Conservation (phyloP, 2,329 filamentous ascomycete species). For the Lachnellula hyalina region DNA sequence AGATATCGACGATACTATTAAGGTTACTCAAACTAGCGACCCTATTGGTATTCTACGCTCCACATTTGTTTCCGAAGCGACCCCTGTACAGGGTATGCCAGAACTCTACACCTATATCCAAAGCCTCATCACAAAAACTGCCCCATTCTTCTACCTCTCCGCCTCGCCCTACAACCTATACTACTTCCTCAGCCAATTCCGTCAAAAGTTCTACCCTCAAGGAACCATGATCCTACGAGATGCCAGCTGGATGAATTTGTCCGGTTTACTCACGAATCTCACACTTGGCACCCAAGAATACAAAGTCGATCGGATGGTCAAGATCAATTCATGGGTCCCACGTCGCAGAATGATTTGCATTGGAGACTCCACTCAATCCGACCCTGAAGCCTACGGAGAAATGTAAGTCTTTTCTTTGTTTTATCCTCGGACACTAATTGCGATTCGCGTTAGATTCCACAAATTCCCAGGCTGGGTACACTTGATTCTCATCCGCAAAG, state of each 20-base stretch:
- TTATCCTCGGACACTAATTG: neutral
- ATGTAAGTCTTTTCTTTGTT: constrained; percentile 46
- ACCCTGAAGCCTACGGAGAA: constrained; percentile 85
- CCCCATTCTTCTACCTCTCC: constrained; percentile 88
- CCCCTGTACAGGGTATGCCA: constrained; percentile 74
- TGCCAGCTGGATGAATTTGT: constrained; percentile 77
- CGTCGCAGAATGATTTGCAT: constrained; percentile 74
- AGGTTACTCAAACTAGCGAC: constrained; percentile 77
- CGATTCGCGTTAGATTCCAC: constrained; percentile 45
- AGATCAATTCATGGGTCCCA: constrained; percentile 75
- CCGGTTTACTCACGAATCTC: constrained; percentile 71
- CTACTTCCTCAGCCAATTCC: constrained; percentile 74
- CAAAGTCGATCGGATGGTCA: constrained; percentile 74
- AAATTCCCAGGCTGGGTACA: constrained; percentile 70
- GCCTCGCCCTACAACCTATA: constrained; percentile 95
- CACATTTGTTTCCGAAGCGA: constrained; percentile 74
- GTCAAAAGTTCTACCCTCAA: constrained; percentile 62
- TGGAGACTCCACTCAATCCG: constrained; percentile 86
- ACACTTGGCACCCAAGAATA: constrained; percentile 80
- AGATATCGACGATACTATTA: constrained; percentile 96
- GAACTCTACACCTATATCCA: constrained; percentile 70
- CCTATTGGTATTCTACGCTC: constrained; percentile 74
- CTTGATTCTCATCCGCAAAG: constrained; percentile 80
- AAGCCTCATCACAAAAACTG: constrained; percentile 45
- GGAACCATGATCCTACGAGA: constrained; percentile 84